Evolutionary conservation across 257 asterid genomes (phyloP).

Genomic region (Ehretia macrophylla): DNA sequence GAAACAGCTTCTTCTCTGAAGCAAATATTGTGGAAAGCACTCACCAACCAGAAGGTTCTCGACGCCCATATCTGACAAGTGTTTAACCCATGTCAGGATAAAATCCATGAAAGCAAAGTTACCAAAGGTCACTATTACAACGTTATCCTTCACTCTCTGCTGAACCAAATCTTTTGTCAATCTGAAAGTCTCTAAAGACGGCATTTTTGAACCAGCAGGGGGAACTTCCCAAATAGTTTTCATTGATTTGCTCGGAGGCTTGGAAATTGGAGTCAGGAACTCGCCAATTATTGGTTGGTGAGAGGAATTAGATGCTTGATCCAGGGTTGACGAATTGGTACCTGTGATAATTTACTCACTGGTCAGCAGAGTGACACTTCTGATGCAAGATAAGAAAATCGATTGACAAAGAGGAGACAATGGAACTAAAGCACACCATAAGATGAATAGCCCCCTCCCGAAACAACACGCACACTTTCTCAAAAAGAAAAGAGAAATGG

Average conservation of each 20-base stretch:
- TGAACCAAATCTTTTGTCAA: conserved; percentile 77
- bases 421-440: no score
- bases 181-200: conserved; percentile 59
- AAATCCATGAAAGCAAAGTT: conserved; percentile 98
- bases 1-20: conserved; percentile 5
- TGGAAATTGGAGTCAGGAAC: conserved; percentile 24
- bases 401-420: no score
- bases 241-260: conserved; percentile 27
- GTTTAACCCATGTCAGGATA: conserved; percentile 95
- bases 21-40: conserved; percentile 18
- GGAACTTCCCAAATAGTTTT: conserved; percentile 73
- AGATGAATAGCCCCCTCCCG: no score
- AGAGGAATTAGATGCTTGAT: conserved; percentile 37
- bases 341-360: conserved; percentile 20
- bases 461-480: no score
- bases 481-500: no score
- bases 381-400: no score
- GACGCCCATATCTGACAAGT: conserved; percentile 80
- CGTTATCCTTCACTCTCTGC: conserved; percentile 70
- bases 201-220: conserved; percentile 83
- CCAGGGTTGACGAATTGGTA: conserved; percentile 31
- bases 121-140: conserved; percentile 82
- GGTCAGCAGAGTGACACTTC: background rate
- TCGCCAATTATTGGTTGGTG: conserved; percentile 14
- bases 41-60: conserved; percentile 89